These are phyloP conservation scores for Xerocomellus dryophilus DNA, from an alignment of 768 basidiomycete genomes.

Conservation along the genomic window DNA sequence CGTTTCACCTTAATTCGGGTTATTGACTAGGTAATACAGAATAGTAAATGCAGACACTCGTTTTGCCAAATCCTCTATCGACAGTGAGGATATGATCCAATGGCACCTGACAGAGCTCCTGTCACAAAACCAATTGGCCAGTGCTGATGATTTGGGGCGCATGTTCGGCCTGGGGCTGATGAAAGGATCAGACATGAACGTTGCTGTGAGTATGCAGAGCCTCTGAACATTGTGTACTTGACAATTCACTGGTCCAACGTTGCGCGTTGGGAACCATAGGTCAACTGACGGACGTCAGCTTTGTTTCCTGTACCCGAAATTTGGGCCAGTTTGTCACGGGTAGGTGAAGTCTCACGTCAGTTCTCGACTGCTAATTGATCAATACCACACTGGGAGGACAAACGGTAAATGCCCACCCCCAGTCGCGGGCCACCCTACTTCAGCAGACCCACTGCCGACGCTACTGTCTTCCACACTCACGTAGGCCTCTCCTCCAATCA, in stretches of 20 bases:
- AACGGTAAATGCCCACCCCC: not conserved
- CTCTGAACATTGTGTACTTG: not conserved
- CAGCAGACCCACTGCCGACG: too few species aligned
- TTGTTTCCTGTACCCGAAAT: not conserved
- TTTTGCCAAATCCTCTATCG: not conserved
- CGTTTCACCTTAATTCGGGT: not conserved
- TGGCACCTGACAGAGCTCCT: not conserved
- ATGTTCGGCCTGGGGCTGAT: conserved; percentile 24
- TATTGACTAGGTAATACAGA: not conserved
- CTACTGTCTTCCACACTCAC: too few species aligned
- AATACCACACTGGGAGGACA: not conserved
- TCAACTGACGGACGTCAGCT: not conserved
- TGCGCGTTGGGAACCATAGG: conserved; percentile 2
- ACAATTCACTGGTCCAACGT: not conserved
- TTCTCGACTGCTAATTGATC: not conserved
- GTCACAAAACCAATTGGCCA: not conserved
- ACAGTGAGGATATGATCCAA: not conserved
- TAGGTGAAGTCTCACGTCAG: not conserved
- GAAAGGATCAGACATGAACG: not conserved
- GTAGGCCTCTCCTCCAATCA: too few species aligned
- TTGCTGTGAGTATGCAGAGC: not conserved
- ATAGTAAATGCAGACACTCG: not conserved
- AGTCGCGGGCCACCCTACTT: too few species aligned
- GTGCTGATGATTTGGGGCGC: conserved; percentile 25
- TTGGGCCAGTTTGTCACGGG: not conserved